A percentile compares a stretch with the other conserved stretches of the same genome.
These are phyloP conservation scores for Selenicereus undatus DNA, from an alignment of 148 eudicot genomes.

Conservation along the genomic window DNA sequence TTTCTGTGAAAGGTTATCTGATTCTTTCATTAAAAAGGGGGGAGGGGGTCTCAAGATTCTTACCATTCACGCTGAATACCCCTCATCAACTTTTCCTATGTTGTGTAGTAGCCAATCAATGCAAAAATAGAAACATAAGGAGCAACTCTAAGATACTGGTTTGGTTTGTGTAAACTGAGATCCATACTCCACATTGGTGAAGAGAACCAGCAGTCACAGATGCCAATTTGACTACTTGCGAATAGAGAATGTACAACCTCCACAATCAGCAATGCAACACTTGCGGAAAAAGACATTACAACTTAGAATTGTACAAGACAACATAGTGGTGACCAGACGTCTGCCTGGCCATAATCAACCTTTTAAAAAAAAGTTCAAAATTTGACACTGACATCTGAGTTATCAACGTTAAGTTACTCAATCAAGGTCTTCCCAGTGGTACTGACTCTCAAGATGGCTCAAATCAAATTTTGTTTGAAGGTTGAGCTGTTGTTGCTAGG, in stretches of 20 bases:
- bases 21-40: too few species aligned
- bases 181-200: too few species aligned
- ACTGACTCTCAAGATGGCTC: neutral
- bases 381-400: neutral
- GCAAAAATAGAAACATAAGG: too few species aligned
- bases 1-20: neutral
- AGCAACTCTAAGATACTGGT: neutral
- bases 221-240: too few species aligned
- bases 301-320: neutral
- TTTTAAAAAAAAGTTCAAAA: too few species aligned
- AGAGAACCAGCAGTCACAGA: too few species aligned
- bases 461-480: neutral
- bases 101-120: too few species aligned
- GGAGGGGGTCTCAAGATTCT: too few species aligned
- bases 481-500: too few species aligned
- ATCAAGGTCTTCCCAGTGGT: neutral
- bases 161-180: neutral
- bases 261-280: neutral
- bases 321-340: neutral
- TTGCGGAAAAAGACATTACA: neutral
- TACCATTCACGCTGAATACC: too few species aligned
- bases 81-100: too few species aligned
- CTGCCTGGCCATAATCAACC: neutral
- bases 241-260: neutral
- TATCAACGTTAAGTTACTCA: neutral